Evolutionary conservation across 1,284 basidiomycete species (phyloP).

Genomic region (Exsudoporus floridanus): DNA sequence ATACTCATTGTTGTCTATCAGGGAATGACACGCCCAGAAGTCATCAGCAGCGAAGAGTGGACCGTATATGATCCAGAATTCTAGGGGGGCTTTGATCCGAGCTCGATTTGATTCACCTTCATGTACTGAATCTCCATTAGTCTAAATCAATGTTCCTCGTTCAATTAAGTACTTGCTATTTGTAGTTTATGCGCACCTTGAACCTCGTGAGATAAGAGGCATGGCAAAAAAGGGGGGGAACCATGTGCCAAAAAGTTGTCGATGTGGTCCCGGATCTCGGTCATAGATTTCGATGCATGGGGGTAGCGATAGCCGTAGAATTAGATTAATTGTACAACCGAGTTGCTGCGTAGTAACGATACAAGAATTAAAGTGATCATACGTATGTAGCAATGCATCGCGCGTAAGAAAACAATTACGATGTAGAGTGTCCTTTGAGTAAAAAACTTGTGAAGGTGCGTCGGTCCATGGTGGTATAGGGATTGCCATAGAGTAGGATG

Average conservation of each 20-base stretch:
- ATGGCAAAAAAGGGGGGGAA: no score
- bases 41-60: constrained; percentile 1
- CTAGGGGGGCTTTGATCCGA: not conserved
- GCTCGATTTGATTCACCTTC: not conserved
- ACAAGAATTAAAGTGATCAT: constrained; percentile 3
- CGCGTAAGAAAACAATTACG: not conserved
- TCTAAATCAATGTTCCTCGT: not conserved
- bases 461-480: constrained; percentile 6
- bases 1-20: constrained; percentile 1
- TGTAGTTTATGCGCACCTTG: not conserved
- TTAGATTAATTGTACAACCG: not conserved
- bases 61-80: not conserved
- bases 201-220: not conserved
- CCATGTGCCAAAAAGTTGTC: no score
- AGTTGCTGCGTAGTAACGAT: constrained; percentile 1
- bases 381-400: not conserved
- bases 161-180: not conserved
- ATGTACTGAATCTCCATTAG: not conserved
- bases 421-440: constrained; percentile 11
- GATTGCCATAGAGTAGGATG: constrained; percentile 10
- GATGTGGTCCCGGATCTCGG: no score
- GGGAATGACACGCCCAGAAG: constrained; percentile 9
- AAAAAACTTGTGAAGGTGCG: not conserved
- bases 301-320: not conserved
- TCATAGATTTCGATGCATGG: no score